Evolutionary conservation across 2,329 filamentous ascomycete species (phyloP).

Genomic region (Aspergillus tanneri): DNA sequence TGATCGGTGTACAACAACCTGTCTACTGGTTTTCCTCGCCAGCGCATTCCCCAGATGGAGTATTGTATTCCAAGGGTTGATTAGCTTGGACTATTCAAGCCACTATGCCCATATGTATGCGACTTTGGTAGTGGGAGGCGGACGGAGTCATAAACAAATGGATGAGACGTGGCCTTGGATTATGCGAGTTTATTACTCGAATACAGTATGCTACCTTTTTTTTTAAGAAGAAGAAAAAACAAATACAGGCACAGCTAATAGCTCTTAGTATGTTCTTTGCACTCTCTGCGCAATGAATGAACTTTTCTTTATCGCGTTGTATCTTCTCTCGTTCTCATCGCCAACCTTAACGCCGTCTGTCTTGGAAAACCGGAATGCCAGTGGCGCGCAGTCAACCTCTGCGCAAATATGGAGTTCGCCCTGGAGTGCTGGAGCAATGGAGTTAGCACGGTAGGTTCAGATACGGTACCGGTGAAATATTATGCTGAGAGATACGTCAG

Average conservation of each 20-base stretch:
- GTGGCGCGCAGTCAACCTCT: background rate
- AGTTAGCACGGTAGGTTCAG: conserved; percentile 65
- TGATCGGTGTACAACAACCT: conserved; percentile 90
- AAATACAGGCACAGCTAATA: background rate
- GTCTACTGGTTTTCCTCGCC: conserved; percentile 84
- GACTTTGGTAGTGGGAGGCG: conserved; percentile 75
- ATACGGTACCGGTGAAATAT: background rate
- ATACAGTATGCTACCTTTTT: conserved; percentile 52
- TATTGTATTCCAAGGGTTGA: conserved; percentile 85
- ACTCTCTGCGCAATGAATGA: conserved; percentile 83
- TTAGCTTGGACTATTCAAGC: conserved; percentile 85
- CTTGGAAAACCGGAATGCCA: conserved; percentile 52
- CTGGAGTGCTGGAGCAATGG: conserved; percentile 88
- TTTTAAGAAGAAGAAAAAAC: background rate
- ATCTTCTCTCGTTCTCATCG: conserved; percentile 90
- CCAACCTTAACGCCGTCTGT: conserved; percentile 80
- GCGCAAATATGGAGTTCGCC: conserved; percentile 43
- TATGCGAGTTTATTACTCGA: conserved; percentile 89
- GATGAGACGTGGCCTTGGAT: conserved; percentile 81
- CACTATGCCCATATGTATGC: conserved; percentile 77
- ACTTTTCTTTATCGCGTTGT: conserved; percentile 92
- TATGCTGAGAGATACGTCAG: background rate
- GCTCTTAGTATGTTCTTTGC: conserved; percentile 74
- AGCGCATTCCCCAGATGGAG: conserved; percentile 91
- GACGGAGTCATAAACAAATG: conserved; percentile 82